These are phyloP conservation scores for Sclerotinia spermophila DNA, from an alignment of 2,329 filamentous ascomycete species.

Conservation along the genomic window DNA sequence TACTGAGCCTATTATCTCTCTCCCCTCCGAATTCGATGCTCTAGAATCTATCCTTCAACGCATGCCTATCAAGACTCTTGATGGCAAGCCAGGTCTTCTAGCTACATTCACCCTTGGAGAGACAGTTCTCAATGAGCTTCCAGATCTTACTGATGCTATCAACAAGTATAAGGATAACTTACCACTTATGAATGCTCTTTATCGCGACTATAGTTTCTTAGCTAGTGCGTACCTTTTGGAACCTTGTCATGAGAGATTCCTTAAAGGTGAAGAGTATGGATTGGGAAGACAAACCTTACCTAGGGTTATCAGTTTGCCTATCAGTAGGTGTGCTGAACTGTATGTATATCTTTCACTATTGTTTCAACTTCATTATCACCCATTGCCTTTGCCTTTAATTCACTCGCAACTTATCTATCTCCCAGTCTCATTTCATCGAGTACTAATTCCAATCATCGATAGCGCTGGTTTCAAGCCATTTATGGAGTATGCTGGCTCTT, in stretches of 20 bases:
- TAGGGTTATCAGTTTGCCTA: slow-evolving; percentile 70
- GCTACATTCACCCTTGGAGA: slow-evolving; percentile 71
- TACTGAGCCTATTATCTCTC: slow-evolving; percentile 54
- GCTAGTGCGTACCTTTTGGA: slow-evolving; percentile 87
- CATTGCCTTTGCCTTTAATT: neutral
- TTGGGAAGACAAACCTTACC: slow-evolving; percentile 72
- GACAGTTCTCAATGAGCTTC: slow-evolving; percentile 68
- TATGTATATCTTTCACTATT: slow-evolving; percentile 49
- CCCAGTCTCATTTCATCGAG: neutral
- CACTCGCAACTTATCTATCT: slow-evolving; percentile 6
- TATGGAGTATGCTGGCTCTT: slow-evolving; percentile 77
- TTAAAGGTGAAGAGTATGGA: slow-evolving; percentile 72
- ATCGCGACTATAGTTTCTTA: slow-evolving; percentile 88
- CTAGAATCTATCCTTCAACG: slow-evolving; percentile 69
- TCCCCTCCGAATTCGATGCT: slow-evolving; percentile 70
- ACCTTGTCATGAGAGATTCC: slow-evolving; percentile 75
- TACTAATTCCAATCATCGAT: slow-evolving; percentile 21
- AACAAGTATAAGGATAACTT: slow-evolving; percentile 71
- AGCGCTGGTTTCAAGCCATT: slow-evolving; percentile 78
- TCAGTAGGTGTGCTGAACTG: slow-evolving; percentile 81
- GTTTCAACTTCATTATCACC: neutral
- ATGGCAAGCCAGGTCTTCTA: slow-evolving; percentile 73
- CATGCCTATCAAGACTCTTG: slow-evolving; percentile 73
- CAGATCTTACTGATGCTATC: slow-evolving; percentile 70
- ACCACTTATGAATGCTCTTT: slow-evolving; percentile 77